Base-by-base conservation (phyloP, 2,329 filamentous ascomycete genomes). In the Fusarium caatingaense region DNA sequence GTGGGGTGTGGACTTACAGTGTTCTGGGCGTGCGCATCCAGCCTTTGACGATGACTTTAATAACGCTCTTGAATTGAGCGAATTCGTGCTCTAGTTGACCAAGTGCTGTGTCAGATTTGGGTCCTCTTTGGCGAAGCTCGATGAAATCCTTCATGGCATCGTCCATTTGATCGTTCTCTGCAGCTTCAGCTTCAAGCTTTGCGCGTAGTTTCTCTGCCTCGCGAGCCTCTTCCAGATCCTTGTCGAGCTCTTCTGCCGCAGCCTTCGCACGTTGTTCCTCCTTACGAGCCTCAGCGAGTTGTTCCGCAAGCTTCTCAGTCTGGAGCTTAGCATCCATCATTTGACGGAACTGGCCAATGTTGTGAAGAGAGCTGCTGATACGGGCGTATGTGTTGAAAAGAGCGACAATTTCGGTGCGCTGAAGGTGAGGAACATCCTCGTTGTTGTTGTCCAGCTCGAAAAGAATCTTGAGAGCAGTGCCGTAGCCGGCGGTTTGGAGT, bases 301-400 rank as follows among this genome's bases (percentile, higher is more conserved):
- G 69, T 5, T 71, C 70, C 11, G 74, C 74, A 9, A 62, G 78
- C 32, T 72, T 76, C 20, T 77, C 78, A 2, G 25, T 42, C 34
- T 53, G 32, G 7, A 16, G 18, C n/a, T 53, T 53, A 11, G 49
- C 23, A 63, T 83, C 82, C 13, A 87, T 81, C 83, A 89, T 87
- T 28, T 73, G 74, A 53, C 86, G 82, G 83, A 99, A 98, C 57
- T 90, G 85, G 59, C 89, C 87, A 45, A 97, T 86, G 0, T 93
- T 91, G 34, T 87, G 84, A 66, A 99, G 82, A 55, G 93, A 96
- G 78, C 92, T 91, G 68, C 92, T 93, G 68, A 98, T 90, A 37
- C 95, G 89, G 30, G 93, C 93, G 63, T 98, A 91, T 0, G 96
- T 98, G 81, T 99, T 99, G 82, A 98, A 91, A 21, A 99, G 85